A percentile compares a stretch with the other conserved stretches of the same genome.
Evolutionary conservation across 768 basidiomycete genomes (phyloP).

Genomic region (Guyanaporus albipodus): DNA sequence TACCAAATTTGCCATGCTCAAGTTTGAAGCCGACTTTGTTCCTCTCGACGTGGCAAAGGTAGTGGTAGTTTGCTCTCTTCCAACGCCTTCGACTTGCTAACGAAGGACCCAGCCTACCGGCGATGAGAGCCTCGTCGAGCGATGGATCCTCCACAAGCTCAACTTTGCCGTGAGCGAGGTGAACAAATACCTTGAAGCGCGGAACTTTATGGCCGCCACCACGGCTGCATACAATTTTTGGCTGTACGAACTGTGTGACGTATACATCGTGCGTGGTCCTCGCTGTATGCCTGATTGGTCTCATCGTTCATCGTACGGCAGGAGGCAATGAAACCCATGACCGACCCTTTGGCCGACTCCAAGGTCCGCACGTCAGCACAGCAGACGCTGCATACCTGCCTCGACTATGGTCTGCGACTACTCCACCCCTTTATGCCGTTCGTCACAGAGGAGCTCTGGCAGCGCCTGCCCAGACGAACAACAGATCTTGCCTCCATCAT

Average conservation of each 20-base stretch:
- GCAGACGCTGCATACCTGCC: slow-evolving; percentile 92
- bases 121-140: slow-evolving; percentile 86
- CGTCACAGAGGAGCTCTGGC: slow-evolving; percentile 98
- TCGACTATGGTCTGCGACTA: slow-evolving; percentile 85
- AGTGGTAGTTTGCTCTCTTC: slow-evolving; percentile 40
- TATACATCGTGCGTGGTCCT: slow-evolving; percentile 76
- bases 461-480: slow-evolving; percentile 82
- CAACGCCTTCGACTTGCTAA: slow-evolving; percentile 2
- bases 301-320: slow-evolving; percentile 29
- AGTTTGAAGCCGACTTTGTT: slow-evolving; percentile 80
- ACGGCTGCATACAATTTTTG: slow-evolving; percentile 87
- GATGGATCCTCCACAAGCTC: slow-evolving; percentile 94
- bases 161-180: slow-evolving; percentile 75
- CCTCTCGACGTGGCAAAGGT: slow-evolving; percentile 71
- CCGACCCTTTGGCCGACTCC: slow-evolving; percentile 66
- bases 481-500: slow-evolving; percentile 86
- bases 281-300: not conserved
- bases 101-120: slow-evolving; percentile 64
- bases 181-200: slow-evolving; percentile 67
- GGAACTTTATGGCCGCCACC: slow-evolving; percentile 94
- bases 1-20: slow-evolving; percentile 98
- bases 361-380: slow-evolving; percentile 78
- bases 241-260: slow-evolving; percentile 98
- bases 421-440: slow-evolving; percentile 99
- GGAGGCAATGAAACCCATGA: slow-evolving; percentile 99